Conservation (phyloP, 1,284 basidiomycete genomes). For the Cryptococcus neoformans region DNA sequence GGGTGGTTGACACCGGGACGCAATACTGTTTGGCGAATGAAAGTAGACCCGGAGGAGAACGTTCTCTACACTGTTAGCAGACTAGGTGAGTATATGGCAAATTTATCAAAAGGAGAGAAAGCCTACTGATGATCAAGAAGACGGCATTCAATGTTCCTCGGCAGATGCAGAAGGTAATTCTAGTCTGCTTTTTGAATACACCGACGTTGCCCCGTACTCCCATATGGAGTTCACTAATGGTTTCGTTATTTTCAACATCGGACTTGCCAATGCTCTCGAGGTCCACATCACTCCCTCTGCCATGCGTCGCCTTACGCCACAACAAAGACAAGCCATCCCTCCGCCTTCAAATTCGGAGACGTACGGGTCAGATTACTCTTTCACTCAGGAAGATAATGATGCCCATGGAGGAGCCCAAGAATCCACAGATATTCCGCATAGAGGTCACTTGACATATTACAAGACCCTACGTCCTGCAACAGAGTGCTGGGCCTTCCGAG, state of each 20-base stretch:
- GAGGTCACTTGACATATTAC: constrained; percentile 36
- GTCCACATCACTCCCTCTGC: constrained; percentile 13
- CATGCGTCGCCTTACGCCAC: constrained; percentile 1
- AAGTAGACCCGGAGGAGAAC: constrained; percentile 30
- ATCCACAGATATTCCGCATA: constrained; percentile 17
- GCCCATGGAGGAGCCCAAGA: not conserved
- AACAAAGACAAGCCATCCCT: not conserved
- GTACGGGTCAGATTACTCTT: constrained; percentile 13
- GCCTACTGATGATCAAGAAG: not conserved
- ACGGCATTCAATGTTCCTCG: not conserved
- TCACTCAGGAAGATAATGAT: not conserved
- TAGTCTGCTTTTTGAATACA: constrained; percentile 29
- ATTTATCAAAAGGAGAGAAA: not conserved
- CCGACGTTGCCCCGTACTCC: constrained; percentile 15
- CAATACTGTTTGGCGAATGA: constrained; percentile 39
- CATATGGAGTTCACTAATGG: constrained; percentile 43
- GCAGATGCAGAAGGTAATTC: constrained; percentile 15
- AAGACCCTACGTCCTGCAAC: constrained; percentile 31
- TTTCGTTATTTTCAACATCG: constrained; percentile 30
- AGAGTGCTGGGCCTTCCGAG: constrained; percentile 31
- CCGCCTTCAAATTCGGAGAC: constrained; percentile 3
- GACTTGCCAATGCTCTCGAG: constrained; percentile 3
- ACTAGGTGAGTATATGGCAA: constrained; percentile 13
- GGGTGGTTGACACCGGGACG: constrained; percentile 25
- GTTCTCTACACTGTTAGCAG: constrained; percentile 29